phyloP scores from a whole-genome alignment of 2,329 filamentous ascomycete species.

The Neonectria sp. region DNA sequence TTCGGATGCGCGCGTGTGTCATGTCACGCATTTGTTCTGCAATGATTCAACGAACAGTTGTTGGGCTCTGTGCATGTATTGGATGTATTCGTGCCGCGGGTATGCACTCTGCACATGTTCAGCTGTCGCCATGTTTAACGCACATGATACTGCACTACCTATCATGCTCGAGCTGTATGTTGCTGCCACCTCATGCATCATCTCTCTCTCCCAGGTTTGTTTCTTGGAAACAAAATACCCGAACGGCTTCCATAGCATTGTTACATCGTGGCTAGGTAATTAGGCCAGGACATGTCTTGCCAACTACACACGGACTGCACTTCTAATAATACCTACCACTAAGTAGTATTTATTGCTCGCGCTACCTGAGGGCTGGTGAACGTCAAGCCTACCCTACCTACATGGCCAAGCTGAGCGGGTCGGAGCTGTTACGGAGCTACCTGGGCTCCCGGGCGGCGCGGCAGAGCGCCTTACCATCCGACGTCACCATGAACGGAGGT shows the following conservation, averaged over 20 bases:
- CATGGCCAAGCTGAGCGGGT: not conserved
- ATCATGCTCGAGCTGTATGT: not conserved
- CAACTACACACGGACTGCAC: not conserved
- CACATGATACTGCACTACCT: not conserved
- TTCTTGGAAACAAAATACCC: not conserved
- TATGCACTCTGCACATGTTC: not conserved
- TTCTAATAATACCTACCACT: not conserved
- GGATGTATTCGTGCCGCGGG: not conserved
- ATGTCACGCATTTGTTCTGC: constrained; percentile 25
- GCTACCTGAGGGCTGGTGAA: too few species aligned
- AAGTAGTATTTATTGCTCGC: too few species aligned
- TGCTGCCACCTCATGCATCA: not conserved
- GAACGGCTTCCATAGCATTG: not conserved
- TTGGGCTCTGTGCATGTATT: not conserved
- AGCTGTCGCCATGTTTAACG: not conserved
- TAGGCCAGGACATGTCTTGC: not conserved
- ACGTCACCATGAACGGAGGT: constrained; percentile 8
- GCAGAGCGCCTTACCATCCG: not conserved
- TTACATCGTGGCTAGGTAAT: not conserved
- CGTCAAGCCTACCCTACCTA: too few species aligned
- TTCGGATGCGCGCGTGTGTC: constrained; percentile 14
- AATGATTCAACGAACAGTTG: not conserved
- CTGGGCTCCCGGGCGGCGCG: not conserved
- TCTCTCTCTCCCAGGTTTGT: not conserved
- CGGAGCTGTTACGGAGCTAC: not conserved